Evolutionary conservation across 2,329 filamentous ascomycete genomes (phyloP).

Genomic region (Ampelomyces quisqualis): DNA sequence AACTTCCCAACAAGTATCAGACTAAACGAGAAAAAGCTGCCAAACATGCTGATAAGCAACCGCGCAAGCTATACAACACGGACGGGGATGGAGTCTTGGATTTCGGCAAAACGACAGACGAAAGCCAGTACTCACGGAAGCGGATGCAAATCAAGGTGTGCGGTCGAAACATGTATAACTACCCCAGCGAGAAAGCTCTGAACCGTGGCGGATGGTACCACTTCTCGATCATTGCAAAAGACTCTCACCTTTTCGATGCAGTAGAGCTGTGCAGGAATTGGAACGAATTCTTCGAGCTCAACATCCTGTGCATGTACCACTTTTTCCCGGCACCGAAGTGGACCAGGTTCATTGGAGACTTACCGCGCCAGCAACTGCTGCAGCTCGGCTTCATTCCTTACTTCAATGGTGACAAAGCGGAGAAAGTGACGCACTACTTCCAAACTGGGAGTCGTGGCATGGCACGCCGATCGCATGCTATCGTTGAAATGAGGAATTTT

Average conservation of each 20-base stretch:
- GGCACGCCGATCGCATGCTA: constrained; percentile 37
- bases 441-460: constrained; percentile 39
- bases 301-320: constrained; percentile 48
- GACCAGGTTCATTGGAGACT: constrained; percentile 46
- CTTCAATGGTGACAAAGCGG: constrained; percentile 36
- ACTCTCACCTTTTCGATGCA: constrained; percentile 48
- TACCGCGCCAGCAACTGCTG: constrained; percentile 44
- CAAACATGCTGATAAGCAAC: constrained; percentile 14
- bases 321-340: constrained; percentile 54
- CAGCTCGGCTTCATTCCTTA: constrained; percentile 46
- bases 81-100: constrained; percentile 30
- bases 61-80: constrained; percentile 3
- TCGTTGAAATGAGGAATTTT: constrained; percentile 45
- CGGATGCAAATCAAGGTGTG: constrained; percentile 51
- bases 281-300: constrained; percentile 54
- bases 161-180: constrained; percentile 54
- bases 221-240: constrained; percentile 54
- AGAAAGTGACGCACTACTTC: constrained; percentile 34
- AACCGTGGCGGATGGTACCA: constrained; percentile 53
- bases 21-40: constrained; percentile 39
- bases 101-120: constrained; percentile 42
- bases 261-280: constrained; percentile 53
- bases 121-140: constrained; percentile 34
- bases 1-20: constrained; percentile 22
- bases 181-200: constrained; percentile 52